Evolutionary conservation across 192 early-diverging fungal genomes (phyloP), one percentile per base, ranked within the genome.

Genomic region (Chytriomyces sp.): DNA sequence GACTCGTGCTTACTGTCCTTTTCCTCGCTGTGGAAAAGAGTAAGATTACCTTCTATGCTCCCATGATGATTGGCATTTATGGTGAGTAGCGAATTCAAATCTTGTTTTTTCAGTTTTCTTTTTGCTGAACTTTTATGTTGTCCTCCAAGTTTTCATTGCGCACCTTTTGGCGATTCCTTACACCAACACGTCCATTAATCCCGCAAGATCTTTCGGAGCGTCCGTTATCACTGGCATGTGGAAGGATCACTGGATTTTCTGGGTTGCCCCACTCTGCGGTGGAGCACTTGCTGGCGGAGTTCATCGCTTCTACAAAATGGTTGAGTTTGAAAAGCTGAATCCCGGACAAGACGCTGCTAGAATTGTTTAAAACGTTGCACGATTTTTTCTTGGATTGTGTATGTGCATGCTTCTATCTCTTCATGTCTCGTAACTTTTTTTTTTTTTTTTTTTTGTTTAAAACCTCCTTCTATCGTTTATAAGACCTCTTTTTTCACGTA

Each of bases 131-230:
- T 70, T 68, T 73, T 73, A 81, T 78, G 48, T 5, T 6, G 3
- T 4, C 35, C 35, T 24, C 0, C 50, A 71, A 64, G 85, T 87
- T 11, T 86, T 84, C 61, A 66, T 79, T 28, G 80, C 71, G 45
- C 86, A 87, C 64, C 43, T 87, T 7, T 26, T 82, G 18, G 69
- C 77, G 18, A 79, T 84, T 46, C 83, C 83, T 20, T 82, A 75
- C 76, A 84, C 81, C 44, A 82, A 83, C 57, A 86, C 88, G n/a
- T 83, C 84, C 24, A 78, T 92, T 62, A 92, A 92, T 80, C 91
- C 91, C 16, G 91, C 91, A 20, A 84, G 90, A 66, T 85, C 85
- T 64, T 90, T 91, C 79, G 91, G 81, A 50, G 81, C 88, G 16
- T 84, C 89, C 8, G 72, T 90, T 23, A 84, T 85, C 8, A 76